Evolutionary conservation across 805 yeast genomes (phyloP), one percentile per base, ranked within the genome.

Genomic region (Saturnispora serradocipensis): DNA sequence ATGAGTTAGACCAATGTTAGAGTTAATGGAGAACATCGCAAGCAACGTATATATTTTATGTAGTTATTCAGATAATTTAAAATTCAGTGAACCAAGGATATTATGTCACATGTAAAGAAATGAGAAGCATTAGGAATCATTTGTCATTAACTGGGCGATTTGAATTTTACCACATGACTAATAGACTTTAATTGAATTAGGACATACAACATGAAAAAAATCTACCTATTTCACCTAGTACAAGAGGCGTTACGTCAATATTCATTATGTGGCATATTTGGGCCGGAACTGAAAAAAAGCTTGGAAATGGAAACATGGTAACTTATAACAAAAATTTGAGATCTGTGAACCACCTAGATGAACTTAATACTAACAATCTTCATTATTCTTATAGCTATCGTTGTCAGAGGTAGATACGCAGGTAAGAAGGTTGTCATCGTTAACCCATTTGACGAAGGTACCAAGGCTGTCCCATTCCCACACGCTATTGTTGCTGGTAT

Each of bases 361-460:
- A 38, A 10, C 9, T 20, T 18, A 38, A 43, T 27, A 43, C 32
- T 27, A 43, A 43, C 45, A 30, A 30, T 30, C 34, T 5, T 13
- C 28, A 27, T 22, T 43, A 47, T 55, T 49, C 46, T 24, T 56
- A 38, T 72, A 86, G 95, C 98, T 81, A 90, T 93, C 80, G 90
- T 93, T 75, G 96, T 90, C 77, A 91, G 98, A 77, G 99, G 99
- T 72, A 93, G 99, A 82, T 91, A 82, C 88, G 99, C 99, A 75
- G 99, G 99, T 82, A 91, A 90, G 87, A 93, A 93, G 86, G 99
- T 93, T 65, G 99, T 93, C 74, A 89, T 93, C 72, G 90, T 93
- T 73, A 89, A 88, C 78, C 93, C 97, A 67, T 95, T 87, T 74
- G 98, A 93, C 72, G 97, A 93, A 72, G 99, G 99, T 73, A 81